phyloP scores from a whole-genome alignment of 2,329 filamentous ascomycete species.

The Fusarium caatingaense region DNA sequence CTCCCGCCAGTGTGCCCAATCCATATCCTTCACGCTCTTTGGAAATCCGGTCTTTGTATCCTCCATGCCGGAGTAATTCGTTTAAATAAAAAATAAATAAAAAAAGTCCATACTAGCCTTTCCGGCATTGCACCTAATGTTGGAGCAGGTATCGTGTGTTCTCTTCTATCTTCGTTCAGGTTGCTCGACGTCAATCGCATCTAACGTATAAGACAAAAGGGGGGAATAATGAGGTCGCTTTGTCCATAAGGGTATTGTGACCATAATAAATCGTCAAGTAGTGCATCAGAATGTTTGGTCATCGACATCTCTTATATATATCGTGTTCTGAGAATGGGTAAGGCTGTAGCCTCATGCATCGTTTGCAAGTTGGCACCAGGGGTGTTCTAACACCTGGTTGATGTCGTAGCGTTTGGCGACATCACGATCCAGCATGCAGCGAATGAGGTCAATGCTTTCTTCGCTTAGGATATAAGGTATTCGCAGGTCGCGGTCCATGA shows the following conservation, averaged over 20 bases:
- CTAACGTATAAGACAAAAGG: conserved; percentile 32
- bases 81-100: not conserved
- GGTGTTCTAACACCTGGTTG: conserved; percentile 85
- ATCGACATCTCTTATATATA: conserved; percentile 13
- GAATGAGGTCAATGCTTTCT: conserved; percentile 90
- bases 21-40: conserved; percentile 9
- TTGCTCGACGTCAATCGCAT: conserved; percentile 29
- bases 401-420: conserved; percentile 87
- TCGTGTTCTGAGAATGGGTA: conserved; percentile 5
- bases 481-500: conserved; percentile 95
- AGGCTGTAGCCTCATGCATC: conserved; percentile 8
- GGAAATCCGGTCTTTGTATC: conserved; percentile 18
- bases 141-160: conserved; percentile 19
- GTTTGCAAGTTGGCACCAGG: conserved; percentile 70
- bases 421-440: conserved; percentile 91
- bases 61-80: conserved; percentile 13
- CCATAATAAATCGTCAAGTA: conserved; percentile 31
- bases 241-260: conserved; percentile 42
- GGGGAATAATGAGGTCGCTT: conserved; percentile 27
- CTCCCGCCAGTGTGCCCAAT: conserved; percentile 24
- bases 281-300: conserved; percentile 15
- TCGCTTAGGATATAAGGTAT: conserved; percentile 91
- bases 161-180: conserved; percentile 29
- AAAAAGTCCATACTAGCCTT: conserved; percentile 8
- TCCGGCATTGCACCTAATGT: conserved; percentile 14